Base-by-base conservation (phyloP, 768 basidiomycete species). In the Steccherinum ochraceum region DNA sequence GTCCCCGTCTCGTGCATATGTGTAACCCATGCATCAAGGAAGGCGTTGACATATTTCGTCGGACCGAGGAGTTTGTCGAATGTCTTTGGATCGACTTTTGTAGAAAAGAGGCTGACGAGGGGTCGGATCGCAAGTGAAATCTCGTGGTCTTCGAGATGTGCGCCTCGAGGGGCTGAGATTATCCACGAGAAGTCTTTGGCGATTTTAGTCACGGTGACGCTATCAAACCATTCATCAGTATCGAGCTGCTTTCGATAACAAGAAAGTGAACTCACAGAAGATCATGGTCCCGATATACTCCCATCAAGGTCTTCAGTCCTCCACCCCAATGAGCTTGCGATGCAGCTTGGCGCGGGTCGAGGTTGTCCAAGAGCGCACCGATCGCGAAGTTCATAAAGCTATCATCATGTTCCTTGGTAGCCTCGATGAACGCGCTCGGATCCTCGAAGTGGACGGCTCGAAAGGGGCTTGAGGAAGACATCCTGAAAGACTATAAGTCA, bases 371-470 rank as follows among this genome's bases (percentile, higher is more conserved):
- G 13, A 57, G 30, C 21, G 39, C 5, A 1, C 56, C 56, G 12
- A 50, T 5, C n/a, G 26, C 24, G 5, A 25, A 46, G 51, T 52
- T 57, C 56, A 55, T 54, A 45, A 50, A 52, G 5, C 48, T 55
- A 41, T 53, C 55, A 27, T 56, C 53, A 45, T 50, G 41, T 13
- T 18, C 26, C 16, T 52, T 25, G 12, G 46, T 5, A 3, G 52
- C 54, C 20, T 60, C 21, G n/a, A 56, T 3, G 16, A 50, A 51
- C 20, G 45, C 46, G 3, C 44, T 10, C 19, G 45, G 23, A 12
- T 51, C 30, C 4, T 39, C 3, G 42, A 54, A 56, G 24, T 45
- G 39, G 4, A 51, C 50, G 24, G 50, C 49, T 10, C 44, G 56
- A 2, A 57, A 40, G 43, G 42, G 20, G 5, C 27, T 21, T 55